A percentile compares a stretch with the other conserved stretches of the same genome.
Evolutionary conservation across 1,284 basidiomycete genomes (phyloP).

Genomic region (Sanghuangporus weigelae): DNA sequence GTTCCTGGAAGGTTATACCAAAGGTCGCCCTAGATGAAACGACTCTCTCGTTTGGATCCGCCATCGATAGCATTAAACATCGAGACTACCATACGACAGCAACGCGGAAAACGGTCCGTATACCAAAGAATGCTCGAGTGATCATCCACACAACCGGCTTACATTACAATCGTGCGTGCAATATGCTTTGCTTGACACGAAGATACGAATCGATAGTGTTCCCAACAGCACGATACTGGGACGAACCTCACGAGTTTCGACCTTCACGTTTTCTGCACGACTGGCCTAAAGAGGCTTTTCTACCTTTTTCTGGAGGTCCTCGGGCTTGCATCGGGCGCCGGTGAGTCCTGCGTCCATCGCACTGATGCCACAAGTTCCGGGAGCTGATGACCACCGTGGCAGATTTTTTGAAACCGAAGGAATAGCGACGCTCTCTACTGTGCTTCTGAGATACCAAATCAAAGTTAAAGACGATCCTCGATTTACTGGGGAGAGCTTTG

Average conservation of each 20-base stretch:
- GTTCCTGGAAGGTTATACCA: conserved; percentile 38
- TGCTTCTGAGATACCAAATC: conserved; percentile 44
- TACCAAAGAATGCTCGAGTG: conserved; percentile 42
- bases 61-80: conserved; percentile 28
- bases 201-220: not conserved
- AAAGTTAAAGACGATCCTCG: conserved; percentile 45
- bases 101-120: conserved; percentile 28
- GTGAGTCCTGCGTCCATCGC: conserved; percentile 26
- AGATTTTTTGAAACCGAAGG: conserved; percentile 30
- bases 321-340: conserved; percentile 50
- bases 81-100: not conserved
- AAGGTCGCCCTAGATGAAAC: conserved; percentile 45
- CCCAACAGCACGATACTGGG: conserved; percentile 44
- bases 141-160: conserved; percentile 38
- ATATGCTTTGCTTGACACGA: not conserved
- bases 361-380: not conserved
- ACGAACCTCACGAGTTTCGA: conserved; percentile 43
- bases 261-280: conserved; percentile 46
- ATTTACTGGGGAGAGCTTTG: conserved; percentile 41
- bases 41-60: conserved; percentile 32
- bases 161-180: conserved; percentile 38
- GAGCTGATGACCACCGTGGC: not conserved
- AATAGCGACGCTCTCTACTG: conserved; percentile 39
- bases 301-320: conserved; percentile 47
- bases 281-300: conserved; percentile 46